Evolutionary conservation across 2,329 filamentous ascomycete genomes (phyloP), one percentile per base, ranked within the genome.

Genomic region (Helicocarpus griseus): DNA sequence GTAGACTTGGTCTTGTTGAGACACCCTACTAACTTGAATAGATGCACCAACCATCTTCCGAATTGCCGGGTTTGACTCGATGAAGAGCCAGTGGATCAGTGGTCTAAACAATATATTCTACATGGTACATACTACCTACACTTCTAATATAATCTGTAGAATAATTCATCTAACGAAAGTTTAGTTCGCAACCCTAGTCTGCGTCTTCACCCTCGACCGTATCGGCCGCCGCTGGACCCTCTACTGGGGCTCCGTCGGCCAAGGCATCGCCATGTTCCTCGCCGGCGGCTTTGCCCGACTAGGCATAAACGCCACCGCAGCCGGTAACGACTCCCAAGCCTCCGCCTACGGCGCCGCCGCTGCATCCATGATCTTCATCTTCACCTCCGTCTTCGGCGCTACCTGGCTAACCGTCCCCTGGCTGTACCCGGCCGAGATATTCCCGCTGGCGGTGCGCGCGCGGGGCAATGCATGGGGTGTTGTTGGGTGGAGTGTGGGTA

Each of bases 391-490:
- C 0, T 86, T 86, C 55, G 83, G 80, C 17, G 80, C 80, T 0
- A 82, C 81, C 0, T 83, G 80, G 80, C 61, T 82, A 2, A 79
- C 76, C 0, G 74, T 79, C 2, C 77, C 77, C 17, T 77, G 77
- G 77, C 65, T 84, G 0, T 82, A 83, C 52, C 80, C 80, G 0
- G 80, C 83, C 1, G 82, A 87, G 62, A 86, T 86, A 48, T 86
- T 85, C 56, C 81, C 83, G 0, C 67, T 85, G 0, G 74, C 81
- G 55, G 74, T 85, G 0, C 77, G 86, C 21, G 85, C 86, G 1
- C 83, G 85, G 58, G 86, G 85, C 5, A 89, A 88, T 54, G 83
- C 85, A 0, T 88, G 81, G 77, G 85, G 86, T 19, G 85, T 89
- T 0, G 78, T 87, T 0, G 85, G 86, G 0, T 89, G 85, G 86